Evolutionary conservation across 2,329 filamentous ascomycete genomes (phyloP), one percentile per base, ranked within the genome.

Genomic region (Boeremia lycopersici): DNA sequence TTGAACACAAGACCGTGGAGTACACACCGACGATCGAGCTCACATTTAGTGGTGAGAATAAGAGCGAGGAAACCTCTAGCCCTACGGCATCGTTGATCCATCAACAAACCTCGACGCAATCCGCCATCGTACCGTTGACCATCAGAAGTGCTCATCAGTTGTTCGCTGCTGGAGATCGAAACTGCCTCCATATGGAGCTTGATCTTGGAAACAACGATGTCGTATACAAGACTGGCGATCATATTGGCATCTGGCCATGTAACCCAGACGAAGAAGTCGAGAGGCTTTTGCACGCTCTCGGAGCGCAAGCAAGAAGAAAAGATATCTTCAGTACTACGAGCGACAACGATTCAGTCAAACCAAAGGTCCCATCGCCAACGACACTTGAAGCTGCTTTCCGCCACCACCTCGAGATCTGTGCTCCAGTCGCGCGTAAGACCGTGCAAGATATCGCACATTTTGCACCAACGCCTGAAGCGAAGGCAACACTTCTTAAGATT

Each of bases 381-480:
- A 77, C 76, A 0, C 60, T 75, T 4, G 60, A 74, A 1, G 73
- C 74, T 0, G 69, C 79, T 3, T 75, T 82, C 57, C 67, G 72
- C 5, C 71, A 80, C 56, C 78, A 82, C 48, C 74, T 82, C 1
- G 80, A 82, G 48, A 78, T 81, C 56, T 72, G 77, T 55, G 76
- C 67, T 1, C 73, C 75, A 1, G 67, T 80, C 3, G 69, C 76
- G 1, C 67, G 77, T 43, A 76, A 79, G 40, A 72, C 68, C 4
- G 62, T 78, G 9, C 54, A 69, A 2, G 60, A 70, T 2, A 61
- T 80, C 2, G 67, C 73, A 1, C 70, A 74, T 25, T 80, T 79
- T 57, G 75, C 78, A 6, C 76, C 78, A 1, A 70, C 66, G 0
- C 35, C 59, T 1, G 53, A 63, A 5, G 68, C 74, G 0, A 76